Percentiles rank a stretch among this genome's conserved stretches.
Conservation (phyloP, 495 filamentous ascomycete species). For the Pyrenopolyporus hunteri region DNA sequence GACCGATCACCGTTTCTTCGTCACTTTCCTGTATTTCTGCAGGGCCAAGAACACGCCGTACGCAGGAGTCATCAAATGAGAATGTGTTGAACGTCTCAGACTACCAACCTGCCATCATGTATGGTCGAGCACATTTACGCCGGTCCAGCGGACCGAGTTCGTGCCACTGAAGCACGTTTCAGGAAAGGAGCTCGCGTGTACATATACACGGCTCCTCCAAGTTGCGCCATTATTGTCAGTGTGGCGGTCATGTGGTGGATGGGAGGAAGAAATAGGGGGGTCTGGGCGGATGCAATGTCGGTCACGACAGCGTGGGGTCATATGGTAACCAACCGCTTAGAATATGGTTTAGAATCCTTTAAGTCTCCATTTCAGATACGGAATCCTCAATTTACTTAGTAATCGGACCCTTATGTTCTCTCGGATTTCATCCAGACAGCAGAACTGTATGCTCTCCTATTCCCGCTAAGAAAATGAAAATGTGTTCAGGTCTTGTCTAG, state of each 20-base stretch:
- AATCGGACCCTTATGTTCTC: too few species aligned
- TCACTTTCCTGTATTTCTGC: neutral
- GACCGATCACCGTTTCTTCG: neutral
- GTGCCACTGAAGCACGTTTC: neutral
- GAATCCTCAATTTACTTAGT: too few species aligned
- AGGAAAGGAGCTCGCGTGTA: neutral
- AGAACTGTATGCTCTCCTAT: too few species aligned
- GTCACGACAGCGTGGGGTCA: too few species aligned
- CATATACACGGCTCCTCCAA: neutral
- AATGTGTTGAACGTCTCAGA: neutral
- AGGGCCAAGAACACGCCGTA: neutral
- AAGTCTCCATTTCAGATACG: too few species aligned
- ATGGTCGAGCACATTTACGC: neutral
- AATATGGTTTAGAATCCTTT: too few species aligned
- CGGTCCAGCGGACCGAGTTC: neutral
- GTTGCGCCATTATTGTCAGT: constrained; percentile 7
- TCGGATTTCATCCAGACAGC: too few species aligned
- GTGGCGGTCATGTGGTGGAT: neutral
- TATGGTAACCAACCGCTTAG: too few species aligned
- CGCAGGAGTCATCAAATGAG: neutral
- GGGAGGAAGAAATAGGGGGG: too few species aligned
- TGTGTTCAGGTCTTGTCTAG: too few species aligned
- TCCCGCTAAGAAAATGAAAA: too few species aligned
- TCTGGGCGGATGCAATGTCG: too few species aligned
- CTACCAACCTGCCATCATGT: constrained; percentile 10